Base-by-base conservation (phyloP, 805 yeast genomes). In the Wickerhamiella alocasiicola region DNA sequence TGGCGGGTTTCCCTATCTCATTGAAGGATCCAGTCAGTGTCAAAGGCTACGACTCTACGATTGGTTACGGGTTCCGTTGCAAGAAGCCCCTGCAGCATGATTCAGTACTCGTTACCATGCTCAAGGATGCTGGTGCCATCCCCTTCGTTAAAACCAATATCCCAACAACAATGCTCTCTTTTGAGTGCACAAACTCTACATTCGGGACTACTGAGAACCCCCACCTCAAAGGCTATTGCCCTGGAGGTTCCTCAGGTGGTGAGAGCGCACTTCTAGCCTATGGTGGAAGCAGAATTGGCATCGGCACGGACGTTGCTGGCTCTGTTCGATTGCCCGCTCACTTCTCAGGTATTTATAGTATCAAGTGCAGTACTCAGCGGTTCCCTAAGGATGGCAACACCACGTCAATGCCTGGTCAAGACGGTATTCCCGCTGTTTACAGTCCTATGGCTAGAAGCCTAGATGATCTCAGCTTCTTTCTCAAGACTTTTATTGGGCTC, bases 1-100 rank as follows among this genome's bases (percentile, higher is more conserved):
- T 76, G 41, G 80, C 78, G 32, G 81, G 82, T 2, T 55, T 76
- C 47, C 81, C 81, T 5, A 60, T 76, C 37, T 72, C 81, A 1
- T 56, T 76, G 41, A 76, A 76, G 53, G 82, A 76, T 48, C 75
- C 76, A 34, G 66, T 63, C 49, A 58, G 61, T 39, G 66, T 66
- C 43, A 62, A 57, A 32, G 78, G 76, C 30, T 67, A 62, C 42
- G 69, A 70, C 49, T 67, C 77, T 1, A 69, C 71, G 41, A 68
- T 67, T 17, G 73, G 75, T 4, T 69, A 66, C 49, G 68, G 72
- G 25, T 52, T 60, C 13, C 46, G 49, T 31, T 53, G 67, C 23
- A 65, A 63, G 44, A 60, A 67, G 46, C 66, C 73, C 16, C 50
- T 64, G 4, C 46, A 49, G 5, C 55, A 56, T 19, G 71, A 68